A percentile compares a stretch with the other conserved stretches of the same genome.
phyloP scores from a whole-genome alignment of 805 yeast genomes.

The Wickerhamomyces bovis region DNA sequence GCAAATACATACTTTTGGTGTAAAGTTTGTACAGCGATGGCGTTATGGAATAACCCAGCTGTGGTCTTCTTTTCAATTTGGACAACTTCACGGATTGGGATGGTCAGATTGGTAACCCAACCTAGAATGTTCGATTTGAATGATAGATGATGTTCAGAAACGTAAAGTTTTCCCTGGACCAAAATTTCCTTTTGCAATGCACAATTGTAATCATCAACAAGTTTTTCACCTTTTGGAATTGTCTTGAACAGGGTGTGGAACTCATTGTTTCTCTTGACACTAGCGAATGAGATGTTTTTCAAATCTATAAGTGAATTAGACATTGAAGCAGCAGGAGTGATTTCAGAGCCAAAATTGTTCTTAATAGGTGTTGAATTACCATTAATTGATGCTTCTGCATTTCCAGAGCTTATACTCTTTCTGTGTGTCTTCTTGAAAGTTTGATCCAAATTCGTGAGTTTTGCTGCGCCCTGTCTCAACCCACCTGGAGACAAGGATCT shows the following conservation, averaged over 20 bases:
- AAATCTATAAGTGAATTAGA: constrained; percentile 8
- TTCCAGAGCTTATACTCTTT: neutral
- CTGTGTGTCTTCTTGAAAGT: neutral
- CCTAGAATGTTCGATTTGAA: constrained; percentile 86
- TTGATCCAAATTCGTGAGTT: neutral
- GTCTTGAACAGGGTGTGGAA: constrained; percentile 71
- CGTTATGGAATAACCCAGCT: constrained; percentile 89
- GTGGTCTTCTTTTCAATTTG: constrained; percentile 75
- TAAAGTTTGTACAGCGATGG: constrained; percentile 39
- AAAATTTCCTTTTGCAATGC: constrained; percentile 84
- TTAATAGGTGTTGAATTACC: neutral
- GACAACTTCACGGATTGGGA: constrained; percentile 71
- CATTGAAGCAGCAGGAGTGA: constrained; percentile 2
- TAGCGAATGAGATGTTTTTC: constrained; percentile 34
- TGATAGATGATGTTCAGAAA: constrained; percentile 71
- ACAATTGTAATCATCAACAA: constrained; percentile 84
- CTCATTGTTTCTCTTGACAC: constrained; percentile 58
- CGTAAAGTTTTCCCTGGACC: constrained; percentile 79
- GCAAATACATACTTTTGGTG: constrained; percentile 74
- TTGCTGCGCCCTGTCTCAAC: neutral
- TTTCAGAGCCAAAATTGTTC: neutral
- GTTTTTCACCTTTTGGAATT: constrained; percentile 60
- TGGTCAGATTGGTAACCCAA: constrained; percentile 77
- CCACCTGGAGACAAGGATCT: neutral
- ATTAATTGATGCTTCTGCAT: neutral